Base-by-base conservation (phyloP, 495 filamentous ascomycete species). In the Neurospora sp. region DNA sequence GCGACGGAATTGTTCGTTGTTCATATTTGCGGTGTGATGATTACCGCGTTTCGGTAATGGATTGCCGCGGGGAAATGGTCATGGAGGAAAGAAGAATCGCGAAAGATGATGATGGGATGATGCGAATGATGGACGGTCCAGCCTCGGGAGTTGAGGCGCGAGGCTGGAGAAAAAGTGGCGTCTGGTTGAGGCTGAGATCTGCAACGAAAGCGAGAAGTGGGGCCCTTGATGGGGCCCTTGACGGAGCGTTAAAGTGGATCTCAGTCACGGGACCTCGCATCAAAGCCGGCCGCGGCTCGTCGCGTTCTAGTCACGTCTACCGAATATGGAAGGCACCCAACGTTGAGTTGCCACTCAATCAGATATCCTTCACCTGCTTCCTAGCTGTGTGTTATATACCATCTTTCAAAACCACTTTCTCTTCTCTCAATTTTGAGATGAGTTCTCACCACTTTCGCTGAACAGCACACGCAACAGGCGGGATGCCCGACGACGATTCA, bases 1-100 rank as follows among this genome's bases (percentile, higher is more conserved):
- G 71, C 91, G 90, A 69, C 96, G 94, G 79, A 99, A 99, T 79
- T 99, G 93, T 20, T 92, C 87, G 87, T 98, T 98, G 80, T 99
- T 97, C 96, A 99, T 99, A 38, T 69, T 75, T 44, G 71, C 45
- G 53, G 40, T 35, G 6, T 3, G 5, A 61, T 8, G 10, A 5
- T 31, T 61, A 27, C 53, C 53, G 22, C 22, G 20, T 59, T 14
- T 31, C 2, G 22, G 9, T 70, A 31, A 35, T 31, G 35, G n/a
- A 68, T 22, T 27, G 8, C 27, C 42, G 40, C 31, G 20, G 14
- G 3, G 20, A 4, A 48, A 70, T 12, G 31, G 17, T 40, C 35
- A n/a, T 40, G 68, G 17, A 27, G 8, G 8, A 27, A 39, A 45
- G 68, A 40, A 44, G 31, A 65, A 65, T 35, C 7, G 27, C 53